Conservation (phyloP, 495 filamentous ascomycete genomes). For the Chaetomium cochliodes region DNA sequence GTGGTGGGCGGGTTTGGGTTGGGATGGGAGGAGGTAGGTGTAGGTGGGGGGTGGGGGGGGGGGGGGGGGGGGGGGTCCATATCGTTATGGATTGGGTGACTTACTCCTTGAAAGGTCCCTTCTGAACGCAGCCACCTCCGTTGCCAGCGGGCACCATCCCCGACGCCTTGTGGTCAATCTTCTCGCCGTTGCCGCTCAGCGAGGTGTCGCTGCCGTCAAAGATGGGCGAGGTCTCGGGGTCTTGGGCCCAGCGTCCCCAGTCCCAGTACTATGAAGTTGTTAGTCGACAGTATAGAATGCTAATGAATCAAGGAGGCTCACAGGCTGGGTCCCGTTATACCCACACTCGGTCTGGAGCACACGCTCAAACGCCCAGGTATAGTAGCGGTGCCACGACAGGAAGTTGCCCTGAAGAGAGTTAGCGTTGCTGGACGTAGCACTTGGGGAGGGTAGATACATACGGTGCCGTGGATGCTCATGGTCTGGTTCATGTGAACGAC, state of each 20-base stretch:
- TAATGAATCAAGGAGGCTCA: slow-evolving; percentile 4
- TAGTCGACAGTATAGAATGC: background rate
- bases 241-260: slow-evolving; percentile 55
- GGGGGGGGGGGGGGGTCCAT: background rate
- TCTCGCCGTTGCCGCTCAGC: slow-evolving; percentile 61
- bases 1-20: too few relatives aligned
- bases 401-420: slow-evolving; percentile 53
- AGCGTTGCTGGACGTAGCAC: background rate
- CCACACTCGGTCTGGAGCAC: slow-evolving; percentile 66
- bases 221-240: slow-evolving; percentile 57
- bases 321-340: slow-evolving; percentile 54
- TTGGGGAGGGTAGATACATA: background rate
- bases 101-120: slow-evolving; percentile 57
- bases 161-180: slow-evolving; percentile 35
- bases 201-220: slow-evolving; percentile 62
- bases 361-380: slow-evolving; percentile 60
- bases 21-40: background rate
- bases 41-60: background rate
- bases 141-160: slow-evolving; percentile 47
- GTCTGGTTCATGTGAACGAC: slow-evolving; percentile 67
- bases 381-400: slow-evolving; percentile 71
- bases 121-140: slow-evolving; percentile 66
- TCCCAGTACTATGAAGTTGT: slow-evolving; percentile 54
- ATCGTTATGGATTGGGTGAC: background rate
- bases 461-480: slow-evolving; percentile 57